Percentiles rank a stretch among this genome's conserved stretches.
These are phyloP conservation scores for Colletotrichum agaves DNA, from an alignment of 2,329 filamentous ascomycete species.

Conservation along the genomic window DNA sequence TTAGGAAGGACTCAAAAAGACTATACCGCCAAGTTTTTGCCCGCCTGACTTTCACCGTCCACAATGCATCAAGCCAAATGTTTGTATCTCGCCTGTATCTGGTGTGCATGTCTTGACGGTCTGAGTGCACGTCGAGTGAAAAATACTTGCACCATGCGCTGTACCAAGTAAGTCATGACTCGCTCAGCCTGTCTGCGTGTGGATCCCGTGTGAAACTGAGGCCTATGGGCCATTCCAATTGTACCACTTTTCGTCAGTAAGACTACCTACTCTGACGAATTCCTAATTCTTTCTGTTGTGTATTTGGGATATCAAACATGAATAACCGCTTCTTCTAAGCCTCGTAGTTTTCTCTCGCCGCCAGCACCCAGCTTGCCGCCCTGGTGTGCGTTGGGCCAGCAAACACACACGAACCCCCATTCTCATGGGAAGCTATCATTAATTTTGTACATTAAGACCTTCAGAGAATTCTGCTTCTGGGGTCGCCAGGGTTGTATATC, in stretches of 20 bases:
- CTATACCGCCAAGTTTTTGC: constrained; percentile 39
- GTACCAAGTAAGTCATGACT: too few species aligned
- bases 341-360: constrained; percentile 1
- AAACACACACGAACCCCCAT: constrained; percentile 36
- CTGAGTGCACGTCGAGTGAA: background rate
- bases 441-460: constrained; percentile 38
- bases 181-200: too few species aligned
- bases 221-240: background rate
- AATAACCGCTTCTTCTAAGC: constrained; percentile 6
- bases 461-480: constrained; percentile 36
- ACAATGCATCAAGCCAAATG: too few species aligned
- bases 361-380: constrained; percentile 19
- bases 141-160: too few species aligned
- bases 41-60: constrained; percentile 13
- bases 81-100: too few species aligned
- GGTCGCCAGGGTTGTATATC: constrained; percentile 24
- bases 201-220: background rate
- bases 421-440: constrained; percentile 33
- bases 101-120: background rate
- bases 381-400: constrained; percentile 36
- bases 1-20: constrained; percentile 38
- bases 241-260: background rate
- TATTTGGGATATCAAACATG: constrained; percentile 31
- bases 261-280: background rate
- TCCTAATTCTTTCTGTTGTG: constrained; percentile 11